These are phyloP conservation scores for Myxozyma sirexii DNA, from an alignment of 805 yeast species.

Conservation along the genomic window DNA sequence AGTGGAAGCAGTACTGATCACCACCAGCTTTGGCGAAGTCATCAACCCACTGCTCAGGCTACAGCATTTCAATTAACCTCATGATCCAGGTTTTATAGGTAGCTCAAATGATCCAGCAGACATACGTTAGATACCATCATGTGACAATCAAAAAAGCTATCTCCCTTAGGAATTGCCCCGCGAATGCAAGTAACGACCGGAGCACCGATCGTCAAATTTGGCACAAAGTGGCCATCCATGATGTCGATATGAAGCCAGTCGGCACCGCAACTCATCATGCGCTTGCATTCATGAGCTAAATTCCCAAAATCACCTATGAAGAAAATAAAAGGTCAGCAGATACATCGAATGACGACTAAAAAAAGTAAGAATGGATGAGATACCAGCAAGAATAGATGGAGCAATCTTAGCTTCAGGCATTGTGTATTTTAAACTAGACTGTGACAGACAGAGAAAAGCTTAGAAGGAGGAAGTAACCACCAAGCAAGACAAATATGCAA, in stretches of 20 bases:
- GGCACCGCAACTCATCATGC: constrained; percentile 76
- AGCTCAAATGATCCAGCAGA: too few species aligned
- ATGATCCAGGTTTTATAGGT: too few species aligned
- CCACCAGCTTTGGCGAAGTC: constrained; percentile 94
- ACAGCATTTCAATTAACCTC: too few species aligned
- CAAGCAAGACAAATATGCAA: too few species aligned
- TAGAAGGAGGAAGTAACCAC: too few species aligned
- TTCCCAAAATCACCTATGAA: constrained; percentile 74
- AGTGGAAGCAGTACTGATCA: constrained; percentile 93
- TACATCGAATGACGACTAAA: background rate
- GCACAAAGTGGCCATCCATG: constrained; percentile 99
- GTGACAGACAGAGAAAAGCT: too few species aligned
- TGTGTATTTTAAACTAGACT: constrained; percentile 1
- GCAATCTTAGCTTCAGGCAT: constrained; percentile 88
- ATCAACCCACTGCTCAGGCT: constrained; percentile 91
- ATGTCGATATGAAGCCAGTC: constrained; percentile 98
- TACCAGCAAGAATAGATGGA: constrained; percentile 87
- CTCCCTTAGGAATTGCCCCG: constrained; percentile 69
- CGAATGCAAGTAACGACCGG: constrained; percentile 82
- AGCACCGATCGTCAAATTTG: constrained; percentile 92
- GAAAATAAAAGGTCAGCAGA: background rate
- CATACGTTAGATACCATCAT: constrained; percentile 80
- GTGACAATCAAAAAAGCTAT: constrained; percentile 85
- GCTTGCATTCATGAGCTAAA: constrained; percentile 83
- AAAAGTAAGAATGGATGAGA: background rate